Evolutionary conservation across 192 early-diverging fungal genomes (phyloP), one percentile per base, ranked within the genome.

Genomic region (Coemansia sp.): DNA sequence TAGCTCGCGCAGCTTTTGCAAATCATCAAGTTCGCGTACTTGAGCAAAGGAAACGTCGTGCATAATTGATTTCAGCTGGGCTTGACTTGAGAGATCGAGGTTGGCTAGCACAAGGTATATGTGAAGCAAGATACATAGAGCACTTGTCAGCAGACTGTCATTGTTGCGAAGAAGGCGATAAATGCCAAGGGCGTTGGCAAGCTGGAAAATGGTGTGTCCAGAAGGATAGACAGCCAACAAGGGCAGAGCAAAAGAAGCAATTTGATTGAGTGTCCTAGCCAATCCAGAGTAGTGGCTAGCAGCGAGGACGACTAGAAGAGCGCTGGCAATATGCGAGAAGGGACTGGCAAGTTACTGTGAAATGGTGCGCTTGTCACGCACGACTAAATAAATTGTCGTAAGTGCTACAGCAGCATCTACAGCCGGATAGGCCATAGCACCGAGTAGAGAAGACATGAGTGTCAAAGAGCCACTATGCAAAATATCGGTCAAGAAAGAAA

Each of bases 1-100:
- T n/a, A 80, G 27, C 4, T 61, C 45, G 66, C 72, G 72, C 7
- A 68, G 3, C 36, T 19, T 63, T 29, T 44, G 42, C 15, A 80
- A 25, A 0, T 21, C 23, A 3, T 71, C 63, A 42, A 80, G 72
- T 45, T 63, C 55, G 1, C 62, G 63, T 15, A 61, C 73, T 17
- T 72, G 65, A 7, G 14, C 38, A 53, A 50, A 70, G 12, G 69
- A 25, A 2, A 70, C 1, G 31, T 63, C 63, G 15, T 48, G 39
- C 21, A n/a, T n/a, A n/a, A n/a, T n/a, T n/a, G n/a, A n/a, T n/a
- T n/a, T n/a, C n/a, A n/a, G n/a, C n/a, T n/a, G 15, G 19, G n/a
- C n/a, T 41, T 63, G 64, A 50, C 60, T 67, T 32, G 58, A 60
- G 4, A 31, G 15, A 15, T 70, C 50, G 12, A 76, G 74, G 25